Evolutionary conservation across 2,329 filamentous ascomycete species (phyloP).

Genomic region (Microcera coccophila): DNA sequence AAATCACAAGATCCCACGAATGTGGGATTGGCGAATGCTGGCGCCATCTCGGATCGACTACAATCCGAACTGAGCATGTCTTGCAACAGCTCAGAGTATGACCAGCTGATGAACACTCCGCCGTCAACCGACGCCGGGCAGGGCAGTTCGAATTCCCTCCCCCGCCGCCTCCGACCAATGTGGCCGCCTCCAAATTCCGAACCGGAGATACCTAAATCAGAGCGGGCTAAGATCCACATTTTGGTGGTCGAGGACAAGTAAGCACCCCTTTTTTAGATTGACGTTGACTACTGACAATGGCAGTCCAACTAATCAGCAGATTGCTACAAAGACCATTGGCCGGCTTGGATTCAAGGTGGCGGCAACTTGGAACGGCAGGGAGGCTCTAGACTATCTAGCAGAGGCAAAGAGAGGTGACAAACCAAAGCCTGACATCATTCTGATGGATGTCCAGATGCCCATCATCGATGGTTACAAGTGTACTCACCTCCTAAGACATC

Average conservation of each 20-base stretch:
- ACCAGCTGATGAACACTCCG: conserved; percentile 43
- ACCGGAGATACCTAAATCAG: conserved; percentile 49
- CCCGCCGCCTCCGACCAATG: conserved; percentile 32
- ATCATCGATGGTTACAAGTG: conserved; percentile 75
- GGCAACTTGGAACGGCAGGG: conserved; percentile 73
- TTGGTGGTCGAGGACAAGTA: conserved; percentile 79
- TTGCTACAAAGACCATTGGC: conserved; percentile 69
- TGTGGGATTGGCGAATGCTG: conserved; percentile 56
- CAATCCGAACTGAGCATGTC: conserved; percentile 62
- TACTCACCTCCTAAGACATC: conserved; percentile 68
- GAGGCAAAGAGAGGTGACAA: conserved; percentile 48
- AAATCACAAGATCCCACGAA: conserved; percentile 54
- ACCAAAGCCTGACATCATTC: conserved; percentile 65
- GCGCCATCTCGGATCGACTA: conserved; percentile 62
- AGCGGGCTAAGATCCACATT: conserved; percentile 63
- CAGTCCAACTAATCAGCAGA: conserved; percentile 67
- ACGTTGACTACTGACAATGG: conserved; percentile 14
- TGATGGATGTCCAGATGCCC: conserved; percentile 76
- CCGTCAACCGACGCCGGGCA: conserved; percentile 27
- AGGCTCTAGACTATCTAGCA: conserved; percentile 69
- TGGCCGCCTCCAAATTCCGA: conserved; percentile 38
- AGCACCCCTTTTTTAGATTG: conserved; percentile 29
- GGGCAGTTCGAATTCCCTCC: conserved; percentile 15
- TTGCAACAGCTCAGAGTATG: conserved; percentile 63
- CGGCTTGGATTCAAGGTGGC: conserved; percentile 69